Conservation (phyloP, 495 filamentous ascomycete species). For the Xylaria venustula region DNA sequence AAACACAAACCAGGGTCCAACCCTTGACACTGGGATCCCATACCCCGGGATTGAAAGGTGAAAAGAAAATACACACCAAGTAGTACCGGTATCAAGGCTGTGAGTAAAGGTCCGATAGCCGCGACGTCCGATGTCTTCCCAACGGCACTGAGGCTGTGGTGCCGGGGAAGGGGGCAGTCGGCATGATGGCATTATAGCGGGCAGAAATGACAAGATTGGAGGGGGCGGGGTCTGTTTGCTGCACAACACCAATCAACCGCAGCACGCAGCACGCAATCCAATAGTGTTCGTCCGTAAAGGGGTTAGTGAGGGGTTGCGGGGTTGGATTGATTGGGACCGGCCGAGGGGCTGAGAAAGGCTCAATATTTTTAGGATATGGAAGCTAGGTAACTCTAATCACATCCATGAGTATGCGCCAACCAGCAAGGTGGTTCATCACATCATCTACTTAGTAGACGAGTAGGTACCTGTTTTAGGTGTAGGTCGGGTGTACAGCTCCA, state of each 20-base stretch:
- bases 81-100: too few species aligned
- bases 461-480: too few species aligned
- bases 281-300: slow-evolving; percentile 13
- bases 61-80: too few species aligned
- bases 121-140: background rate
- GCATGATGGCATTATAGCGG: slow-evolving; percentile 28
- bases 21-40: too few species aligned
- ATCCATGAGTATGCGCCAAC: too few species aligned
- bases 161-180: slow-evolving; percentile 4
- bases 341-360: slow-evolving; percentile 10
- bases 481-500: too few species aligned
- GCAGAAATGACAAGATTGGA: slow-evolving; percentile 29
- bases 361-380: slow-evolving; percentile 17
- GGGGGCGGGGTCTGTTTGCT: slow-evolving; percentile 13
- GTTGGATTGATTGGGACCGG: background rate
- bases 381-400: too few species aligned
- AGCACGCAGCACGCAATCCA: slow-evolving; percentile 27
- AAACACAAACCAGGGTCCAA: too few species aligned
- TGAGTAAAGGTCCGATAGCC: slow-evolving; percentile 5
- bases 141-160: background rate
- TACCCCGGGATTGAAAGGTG: too few species aligned
- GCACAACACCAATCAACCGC: slow-evolving; percentile 22
- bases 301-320: slow-evolving; percentile 28
- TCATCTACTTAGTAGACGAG: too few species aligned
- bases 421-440: too few species aligned